phyloP scores from a whole-genome alignment of 495 filamentous ascomycete species.

The Tuber microsphaerosporum region DNA sequence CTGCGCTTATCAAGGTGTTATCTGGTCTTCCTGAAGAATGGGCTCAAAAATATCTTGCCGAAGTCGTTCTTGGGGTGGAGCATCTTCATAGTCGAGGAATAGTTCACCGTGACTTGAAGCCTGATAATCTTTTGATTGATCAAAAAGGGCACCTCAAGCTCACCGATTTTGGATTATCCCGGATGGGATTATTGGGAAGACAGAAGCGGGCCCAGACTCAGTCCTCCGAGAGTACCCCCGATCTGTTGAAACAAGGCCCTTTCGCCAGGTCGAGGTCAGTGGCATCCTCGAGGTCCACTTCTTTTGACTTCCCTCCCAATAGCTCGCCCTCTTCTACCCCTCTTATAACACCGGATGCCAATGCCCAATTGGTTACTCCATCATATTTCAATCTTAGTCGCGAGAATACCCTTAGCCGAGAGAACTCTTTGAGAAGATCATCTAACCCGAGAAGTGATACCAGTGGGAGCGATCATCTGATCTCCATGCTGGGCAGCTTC shows the following conservation, averaged over 20 bases:
- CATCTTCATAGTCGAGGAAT: slow-evolving; percentile 91
- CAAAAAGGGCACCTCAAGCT: slow-evolving; percentile 94
- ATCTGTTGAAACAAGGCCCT: slow-evolving; percentile 84
- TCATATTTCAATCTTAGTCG: slow-evolving; percentile 83
- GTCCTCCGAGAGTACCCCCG: slow-evolving; percentile 70
- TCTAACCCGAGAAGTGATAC: slow-evolving; percentile 91
- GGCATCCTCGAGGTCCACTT: slow-evolving; percentile 88
- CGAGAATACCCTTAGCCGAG: slow-evolving; percentile 59
- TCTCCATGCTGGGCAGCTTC: slow-evolving; percentile 75
- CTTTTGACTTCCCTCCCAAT: slow-evolving; percentile 82
- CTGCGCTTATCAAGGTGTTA: slow-evolving; percentile 88
- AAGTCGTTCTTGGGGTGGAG: slow-evolving; percentile 90
- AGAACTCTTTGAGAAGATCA: slow-evolving; percentile 62
- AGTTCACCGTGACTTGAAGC: slow-evolving; percentile 93
- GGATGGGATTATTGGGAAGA: slow-evolving; percentile 93
- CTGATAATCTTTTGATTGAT: slow-evolving; percentile 94
- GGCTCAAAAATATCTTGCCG: slow-evolving; percentile 92
- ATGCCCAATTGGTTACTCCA: slow-evolving; percentile 62
- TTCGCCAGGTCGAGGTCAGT: slow-evolving; percentile 80
- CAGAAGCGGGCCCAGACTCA: slow-evolving; percentile 82
- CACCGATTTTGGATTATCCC: slow-evolving; percentile 93
- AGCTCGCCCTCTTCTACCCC: slow-evolving; percentile 57
- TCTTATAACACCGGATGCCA: slow-evolving; percentile 73
- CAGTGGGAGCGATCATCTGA: slow-evolving; percentile 74
- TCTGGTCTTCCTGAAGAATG: slow-evolving; percentile 90